Evolutionary conservation across 129 eudicot species (phyloP).

Genomic region (Heracleum sosnowskyi): DNA sequence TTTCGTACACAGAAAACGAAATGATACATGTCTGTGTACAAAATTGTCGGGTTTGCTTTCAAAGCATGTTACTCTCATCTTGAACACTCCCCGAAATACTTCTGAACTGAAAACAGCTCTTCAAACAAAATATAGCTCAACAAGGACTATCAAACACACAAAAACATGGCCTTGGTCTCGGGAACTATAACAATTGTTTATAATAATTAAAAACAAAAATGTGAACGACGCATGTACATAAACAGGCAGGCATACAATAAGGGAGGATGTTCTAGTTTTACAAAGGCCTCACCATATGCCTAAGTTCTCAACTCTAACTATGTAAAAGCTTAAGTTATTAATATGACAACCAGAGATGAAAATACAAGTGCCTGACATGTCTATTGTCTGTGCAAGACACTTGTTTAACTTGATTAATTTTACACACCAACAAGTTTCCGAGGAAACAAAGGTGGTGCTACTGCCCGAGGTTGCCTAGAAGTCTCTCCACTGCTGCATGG

Average conservation of each 20-base stretch:
- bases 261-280: slow-evolving; percentile 3
- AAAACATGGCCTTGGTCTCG: not conserved
- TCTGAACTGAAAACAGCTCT: not conserved
- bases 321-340: slow-evolving; percentile 1
- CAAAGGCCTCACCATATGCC: slow-evolving; percentile 6
- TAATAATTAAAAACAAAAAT: not conserved
- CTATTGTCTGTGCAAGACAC: slow-evolving; percentile 16
- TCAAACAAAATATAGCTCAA: not conserved
- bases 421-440: slow-evolving; percentile 19
- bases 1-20: too few relatives aligned
- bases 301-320: not conserved
- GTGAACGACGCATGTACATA: slow-evolving; percentile 3
- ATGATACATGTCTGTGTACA: too few relatives aligned
- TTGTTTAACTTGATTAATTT: slow-evolving; percentile 18
- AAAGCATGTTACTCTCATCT: too few relatives aligned
- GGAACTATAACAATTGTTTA: not conserved
- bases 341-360: slow-evolving; percentile 21
- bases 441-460: slow-evolving; percentile 18
- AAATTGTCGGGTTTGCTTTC: too few relatives aligned
- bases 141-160: not conserved
- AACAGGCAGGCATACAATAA: not conserved
- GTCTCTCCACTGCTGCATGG: slow-evolving; percentile 95
- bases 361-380: slow-evolving; percentile 3
- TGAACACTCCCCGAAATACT: too few relatives aligned
- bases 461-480: slow-evolving; percentile 69